These are phyloP conservation scores for Dactylis glomerata DNA, from an alignment of 176 grass and related monocot genomes.

Conservation along the genomic window DNA sequence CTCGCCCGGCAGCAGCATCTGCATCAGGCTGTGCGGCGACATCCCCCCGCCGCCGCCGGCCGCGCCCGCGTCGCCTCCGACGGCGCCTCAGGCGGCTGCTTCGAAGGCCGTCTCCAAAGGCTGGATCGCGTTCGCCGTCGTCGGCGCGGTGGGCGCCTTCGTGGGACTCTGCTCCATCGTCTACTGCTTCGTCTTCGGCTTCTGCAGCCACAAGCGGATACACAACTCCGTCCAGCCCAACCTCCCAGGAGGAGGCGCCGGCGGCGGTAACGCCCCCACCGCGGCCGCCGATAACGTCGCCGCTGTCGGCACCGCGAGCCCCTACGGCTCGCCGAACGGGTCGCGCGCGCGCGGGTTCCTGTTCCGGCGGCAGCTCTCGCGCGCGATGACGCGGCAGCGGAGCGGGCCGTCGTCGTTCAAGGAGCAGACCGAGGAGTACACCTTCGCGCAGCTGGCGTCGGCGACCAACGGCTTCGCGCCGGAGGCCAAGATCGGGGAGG, in stretches of 20 bases:
- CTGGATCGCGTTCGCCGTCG: slow-evolving; percentile 59
- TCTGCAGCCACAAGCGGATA: slow-evolving; percentile 75
- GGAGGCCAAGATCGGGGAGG: slow-evolving; percentile 69
- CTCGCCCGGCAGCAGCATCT: slow-evolving; percentile 40
- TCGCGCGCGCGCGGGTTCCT: slow-evolving; percentile 24
- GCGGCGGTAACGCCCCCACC: neutral
- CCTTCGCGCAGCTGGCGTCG: slow-evolving; percentile 51
- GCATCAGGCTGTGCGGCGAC: slow-evolving; percentile 36
- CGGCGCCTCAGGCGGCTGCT: neutral
- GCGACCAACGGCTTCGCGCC: slow-evolving; percentile 61
- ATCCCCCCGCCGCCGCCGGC: neutral
- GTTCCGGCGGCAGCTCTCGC: slow-evolving; percentile 74
- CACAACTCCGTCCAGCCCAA: slow-evolving; percentile 89
- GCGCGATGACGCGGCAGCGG: slow-evolving; percentile 78
- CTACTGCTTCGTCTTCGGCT: slow-evolving; percentile 51
- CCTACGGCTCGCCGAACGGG: slow-evolving; percentile 47
- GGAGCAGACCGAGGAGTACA: slow-evolving; percentile 66
- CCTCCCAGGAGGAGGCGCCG: neutral
- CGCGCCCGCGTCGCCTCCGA: neutral
- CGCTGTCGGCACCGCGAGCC: neutral
- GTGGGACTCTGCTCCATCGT: slow-evolving; percentile 59
- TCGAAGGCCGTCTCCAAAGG: neutral
- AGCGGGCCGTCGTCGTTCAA: slow-evolving; percentile 95
- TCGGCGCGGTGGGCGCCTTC: slow-evolving; percentile 65
- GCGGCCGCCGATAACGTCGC: neutral